Evolutionary conservation across 2,329 filamentous ascomycete species (phyloP).

Genomic region (Sclerotinia trifoliorum): DNA sequence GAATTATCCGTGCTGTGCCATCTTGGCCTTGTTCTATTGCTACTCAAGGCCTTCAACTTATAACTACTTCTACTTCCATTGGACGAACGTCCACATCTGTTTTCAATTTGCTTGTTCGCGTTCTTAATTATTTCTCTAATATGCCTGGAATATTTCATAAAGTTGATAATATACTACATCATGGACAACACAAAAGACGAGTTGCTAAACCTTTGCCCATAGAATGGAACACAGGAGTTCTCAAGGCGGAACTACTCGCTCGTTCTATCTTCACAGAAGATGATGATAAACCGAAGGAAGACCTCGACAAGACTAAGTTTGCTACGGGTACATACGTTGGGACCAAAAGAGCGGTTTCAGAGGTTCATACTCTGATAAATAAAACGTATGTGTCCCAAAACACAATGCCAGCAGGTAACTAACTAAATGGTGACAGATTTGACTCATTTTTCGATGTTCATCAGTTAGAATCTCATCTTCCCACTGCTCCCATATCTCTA

Average conservation of each 20-base stretch:
- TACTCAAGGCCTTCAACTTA: not conserved
- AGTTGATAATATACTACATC: constrained; percentile 6
- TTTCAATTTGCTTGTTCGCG: not conserved
- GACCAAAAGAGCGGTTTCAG: constrained; percentile 19
- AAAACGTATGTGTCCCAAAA: not conserved
- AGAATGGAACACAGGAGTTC: constrained; percentile 18
- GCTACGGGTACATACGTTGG: constrained; percentile 14
- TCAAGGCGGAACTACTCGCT: constrained; percentile 16
- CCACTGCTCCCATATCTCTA: not conserved
- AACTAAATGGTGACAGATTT: not conserved
- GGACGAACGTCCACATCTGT: not conserved
- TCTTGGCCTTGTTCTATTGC: not conserved
- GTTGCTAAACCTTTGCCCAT: not conserved
- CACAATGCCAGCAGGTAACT: not conserved
- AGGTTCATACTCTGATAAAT: constrained; percentile 13
- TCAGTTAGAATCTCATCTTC: constrained; percentile 12
- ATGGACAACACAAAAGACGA: constrained; percentile 3
- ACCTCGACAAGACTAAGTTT: not conserved
- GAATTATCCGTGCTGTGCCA: not conserved
- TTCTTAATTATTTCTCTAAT: not conserved
- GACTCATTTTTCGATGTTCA: constrained; percentile 19
- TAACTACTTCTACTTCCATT: no score
- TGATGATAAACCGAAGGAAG: not conserved
- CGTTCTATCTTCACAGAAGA: constrained; percentile 19
- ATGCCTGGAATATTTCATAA: constrained; percentile 10